Base-by-base conservation (phyloP, 2,329 filamentous ascomycete genomes). In the Coniochaeta prunicola region DNA sequence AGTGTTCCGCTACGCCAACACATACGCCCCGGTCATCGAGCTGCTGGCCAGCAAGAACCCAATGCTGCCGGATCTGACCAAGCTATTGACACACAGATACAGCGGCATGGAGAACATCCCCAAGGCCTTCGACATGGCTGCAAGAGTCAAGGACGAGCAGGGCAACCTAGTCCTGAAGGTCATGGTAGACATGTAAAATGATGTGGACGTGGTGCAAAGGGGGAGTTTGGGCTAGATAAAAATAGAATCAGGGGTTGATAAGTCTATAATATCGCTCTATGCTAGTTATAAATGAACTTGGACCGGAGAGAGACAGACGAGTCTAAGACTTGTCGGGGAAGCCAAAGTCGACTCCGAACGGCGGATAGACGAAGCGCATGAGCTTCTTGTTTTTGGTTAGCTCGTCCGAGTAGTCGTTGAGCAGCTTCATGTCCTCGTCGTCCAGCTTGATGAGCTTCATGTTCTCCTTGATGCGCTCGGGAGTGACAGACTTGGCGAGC, bases 151-250 rank as follows among this genome's bases (percentile, higher is more conserved):
- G 67, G 89, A 92, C 63, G 85, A 84, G 26, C 74, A 83, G 17
- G 88, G 88, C 0, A 85, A 85, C 12, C 71, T 92, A 63, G 88
- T 92, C 7, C 76, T 92, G 63, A 92, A 92, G 76, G 89, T 92
- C 9, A 80, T 91, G 59, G 77, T 85, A 24, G 77, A 84, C 59
- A 77, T 76, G 65, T 67, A 67, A 55, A 58, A 40, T 59, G 26
- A 55, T 9, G 10, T 36, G 13, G 12, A 15, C n/a, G 34, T 15
- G 13, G 17, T 36, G 34, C n/a, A n/a, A 15, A 36, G 7, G 12
- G 34, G 17, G 17, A 36, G 17, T 9, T 9, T 36, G 13, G 34
- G 12, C 36, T 38, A 38, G 36, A 4, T n/a, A 38, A 57, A 33
- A 24, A 56, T 58, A 30, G 21, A 59, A 60, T 28, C 57, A 59